Evolutionary conservation across 345 rosid genomes (phyloP).

Genomic region (thale cress (Arabidopsis thaliana)): DNA sequence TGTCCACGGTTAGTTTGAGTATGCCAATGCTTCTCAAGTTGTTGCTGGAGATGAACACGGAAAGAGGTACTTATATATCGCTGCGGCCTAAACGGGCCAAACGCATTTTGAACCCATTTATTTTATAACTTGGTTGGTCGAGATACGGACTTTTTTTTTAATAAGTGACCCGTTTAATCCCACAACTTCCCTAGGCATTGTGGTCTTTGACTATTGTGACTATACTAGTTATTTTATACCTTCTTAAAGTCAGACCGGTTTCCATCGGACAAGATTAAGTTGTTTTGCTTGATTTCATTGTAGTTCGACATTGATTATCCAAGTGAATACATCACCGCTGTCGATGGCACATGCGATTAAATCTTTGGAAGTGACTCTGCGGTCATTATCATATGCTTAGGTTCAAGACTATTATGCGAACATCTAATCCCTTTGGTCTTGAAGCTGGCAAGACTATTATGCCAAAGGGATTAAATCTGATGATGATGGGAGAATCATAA

Average conservation of each 20-base stretch:
- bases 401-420: constrained; percentile 28
- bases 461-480: no score
- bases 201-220: no score
- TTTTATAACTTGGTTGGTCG: not conserved
- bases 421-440: constrained; percentile 33
- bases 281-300: not conserved
- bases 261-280: not conserved
- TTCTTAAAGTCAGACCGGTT: not conserved
- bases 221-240: not conserved
- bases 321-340: constrained; percentile 33
- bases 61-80: constrained; percentile 18
- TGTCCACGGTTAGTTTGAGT: constrained; percentile 35
- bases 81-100: not conserved
- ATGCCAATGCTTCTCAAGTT: not conserved
- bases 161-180: no score
- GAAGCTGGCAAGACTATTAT: no score
- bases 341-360: constrained; percentile 16
- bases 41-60: constrained; percentile 25
- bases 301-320: constrained; percentile 38
- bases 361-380: constrained; percentile 12
- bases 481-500: no score
- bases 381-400: constrained; percentile 24
- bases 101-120: not conserved
- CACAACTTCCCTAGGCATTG: no score
- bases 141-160: not conserved